Percentiles rank a stretch among this genome's conserved stretches.
Conservation (phyloP, 2,329 filamentous ascomycete species). For the Basipetospora chlamydospora region DNA sequence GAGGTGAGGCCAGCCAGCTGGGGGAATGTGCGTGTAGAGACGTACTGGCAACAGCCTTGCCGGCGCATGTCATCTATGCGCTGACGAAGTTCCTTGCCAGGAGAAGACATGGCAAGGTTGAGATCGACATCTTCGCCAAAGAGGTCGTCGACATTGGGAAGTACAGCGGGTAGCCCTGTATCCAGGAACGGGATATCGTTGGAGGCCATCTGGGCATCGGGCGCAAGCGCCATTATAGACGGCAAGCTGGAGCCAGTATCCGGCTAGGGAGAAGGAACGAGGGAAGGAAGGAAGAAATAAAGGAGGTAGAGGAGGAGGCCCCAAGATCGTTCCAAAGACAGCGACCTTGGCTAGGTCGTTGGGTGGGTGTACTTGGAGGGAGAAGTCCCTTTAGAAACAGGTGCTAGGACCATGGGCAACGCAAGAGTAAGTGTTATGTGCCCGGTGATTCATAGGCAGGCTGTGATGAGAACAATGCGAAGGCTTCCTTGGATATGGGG, state of each 20-base stretch:
- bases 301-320: not conserved
- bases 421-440: no score
- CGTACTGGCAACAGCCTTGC: conserved; percentile 71
- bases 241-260: no score
- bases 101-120: conserved; percentile 18
- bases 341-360: no score
- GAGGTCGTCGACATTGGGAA: conserved; percentile 56
- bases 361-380: no score
- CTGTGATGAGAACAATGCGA: no score
- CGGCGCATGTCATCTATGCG: conserved; percentile 63
- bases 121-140: conserved; percentile 47
- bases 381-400: no score
- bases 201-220: conserved; percentile 16
- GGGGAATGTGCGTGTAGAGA: conserved; percentile 1
- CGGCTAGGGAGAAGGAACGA: not conserved
- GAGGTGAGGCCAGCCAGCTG: no score
- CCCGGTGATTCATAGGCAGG: no score
- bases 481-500: no score
- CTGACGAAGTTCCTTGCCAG: conserved; percentile 53
- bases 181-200: conserved; percentile 29
- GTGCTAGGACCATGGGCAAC: no score
- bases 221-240: conserved; percentile 1
- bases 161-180: conserved; percentile 30
- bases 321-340: not conserved
- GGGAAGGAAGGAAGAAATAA: not conserved